Conservation (phyloP, 179 eudicot species). For the Drosera spatulata region DNA sequence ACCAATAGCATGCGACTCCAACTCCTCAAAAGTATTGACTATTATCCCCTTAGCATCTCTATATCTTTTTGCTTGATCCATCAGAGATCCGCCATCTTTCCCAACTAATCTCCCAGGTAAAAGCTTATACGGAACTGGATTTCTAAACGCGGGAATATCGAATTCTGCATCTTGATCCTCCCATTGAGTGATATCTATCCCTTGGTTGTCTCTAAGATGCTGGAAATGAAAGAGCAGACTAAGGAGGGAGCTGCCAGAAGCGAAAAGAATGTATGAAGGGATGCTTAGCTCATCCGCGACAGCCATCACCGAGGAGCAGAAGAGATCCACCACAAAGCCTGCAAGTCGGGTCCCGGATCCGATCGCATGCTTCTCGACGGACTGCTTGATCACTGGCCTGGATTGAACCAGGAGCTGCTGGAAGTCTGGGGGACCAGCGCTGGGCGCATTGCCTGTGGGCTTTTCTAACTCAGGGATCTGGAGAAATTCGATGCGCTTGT, state of each 20-base stretch:
- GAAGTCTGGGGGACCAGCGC: no score
- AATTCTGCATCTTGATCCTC: constrained; percentile 2
- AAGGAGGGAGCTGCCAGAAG: constrained; percentile 8
- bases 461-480: constrained; percentile 5
- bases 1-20: constrained; percentile 7
- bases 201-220: constrained; percentile 9
- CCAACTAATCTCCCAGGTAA: constrained; percentile 10
- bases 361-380: neutral
- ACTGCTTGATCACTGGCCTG: neutral
- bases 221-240: constrained; percentile 13
- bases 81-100: neutral
- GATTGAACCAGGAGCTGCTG: neutral
- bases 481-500: constrained; percentile 3
- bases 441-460: neutral
- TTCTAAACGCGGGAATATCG: constrained; percentile 11
- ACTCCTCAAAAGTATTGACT: constrained; percentile 15
- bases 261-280: constrained; percentile 21
- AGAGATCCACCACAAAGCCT: constrained; percentile 19
- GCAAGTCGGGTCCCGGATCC: neutral
- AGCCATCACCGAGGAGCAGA: constrained; percentile 11
- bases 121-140: constrained; percentile 7
- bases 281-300: constrained; percentile 10
- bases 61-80: constrained; percentile 6
- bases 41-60: constrained; percentile 11
- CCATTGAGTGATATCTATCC: constrained; percentile 2